Conservation (phyloP, 1,284 basidiomycete species). For the Gastroboletus turbinatus region DNA sequence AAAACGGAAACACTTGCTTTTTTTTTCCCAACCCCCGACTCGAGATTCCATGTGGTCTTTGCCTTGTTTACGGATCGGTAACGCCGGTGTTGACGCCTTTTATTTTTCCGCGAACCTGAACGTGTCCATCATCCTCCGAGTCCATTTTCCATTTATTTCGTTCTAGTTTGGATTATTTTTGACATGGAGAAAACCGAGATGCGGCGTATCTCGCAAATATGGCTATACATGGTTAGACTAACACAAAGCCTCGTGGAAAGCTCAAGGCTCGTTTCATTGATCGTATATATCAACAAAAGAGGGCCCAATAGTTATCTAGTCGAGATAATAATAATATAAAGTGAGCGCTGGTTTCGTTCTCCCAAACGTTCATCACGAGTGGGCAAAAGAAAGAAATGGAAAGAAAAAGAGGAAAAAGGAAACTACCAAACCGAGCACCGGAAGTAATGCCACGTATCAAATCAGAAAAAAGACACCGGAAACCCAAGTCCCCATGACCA, state of each 20-base stretch:
- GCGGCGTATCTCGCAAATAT: slow-evolving; percentile 9
- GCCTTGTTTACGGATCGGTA: neutral
- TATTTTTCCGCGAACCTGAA: neutral
- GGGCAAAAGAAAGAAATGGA: too few relatives aligned
- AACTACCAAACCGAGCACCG: neutral
- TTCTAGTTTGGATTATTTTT: neutral
- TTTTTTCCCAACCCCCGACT: too few relatives aligned
- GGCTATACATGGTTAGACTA: slow-evolving; percentile 13
- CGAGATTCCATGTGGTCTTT: too few relatives aligned
- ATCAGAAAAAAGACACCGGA: neutral
- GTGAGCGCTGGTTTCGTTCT: too few relatives aligned
- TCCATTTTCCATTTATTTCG: too few relatives aligned
- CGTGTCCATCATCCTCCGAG: too few relatives aligned
- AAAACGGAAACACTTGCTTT: too few relatives aligned
- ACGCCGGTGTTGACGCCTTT: neutral
- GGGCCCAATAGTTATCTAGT: slow-evolving; percentile 19
- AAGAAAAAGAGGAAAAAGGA: neutral
- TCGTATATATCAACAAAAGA: neutral
- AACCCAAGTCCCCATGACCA: neutral
- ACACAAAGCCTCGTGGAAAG: slow-evolving; percentile 27
- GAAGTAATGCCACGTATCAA: neutral
- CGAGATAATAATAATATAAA: slow-evolving; percentile 20
- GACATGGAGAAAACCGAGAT: neutral
- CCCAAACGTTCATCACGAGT: too few relatives aligned
- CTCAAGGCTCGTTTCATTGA: slow-evolving; percentile 10